Percentiles rank a stretch among this genome's conserved stretches.
phyloP scores from a whole-genome alignment of 1,284 basidiomycete species.

The Stygiomarasmius scandens region DNA sequence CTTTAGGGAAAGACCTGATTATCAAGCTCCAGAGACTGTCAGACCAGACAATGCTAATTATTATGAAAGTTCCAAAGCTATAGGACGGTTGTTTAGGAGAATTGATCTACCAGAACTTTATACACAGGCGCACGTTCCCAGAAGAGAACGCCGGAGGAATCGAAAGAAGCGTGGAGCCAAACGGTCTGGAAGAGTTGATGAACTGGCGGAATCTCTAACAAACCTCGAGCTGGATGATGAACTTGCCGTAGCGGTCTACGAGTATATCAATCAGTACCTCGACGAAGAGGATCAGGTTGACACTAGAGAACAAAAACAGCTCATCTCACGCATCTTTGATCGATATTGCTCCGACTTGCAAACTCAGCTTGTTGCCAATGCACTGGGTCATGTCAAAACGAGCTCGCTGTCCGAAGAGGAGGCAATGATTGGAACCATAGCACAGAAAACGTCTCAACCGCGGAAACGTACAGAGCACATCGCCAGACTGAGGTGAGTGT shows the following conservation, averaged over 20 bases:
- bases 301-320: conserved; percentile 18
- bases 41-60: conserved; percentile 37
- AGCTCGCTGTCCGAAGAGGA: conserved; percentile 62
- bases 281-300: conserved; percentile 1
- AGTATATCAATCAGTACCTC: conserved; percentile 6
- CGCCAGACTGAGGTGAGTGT: conserved; percentile 38
- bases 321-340: conserved; percentile 36
- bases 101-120: conserved; percentile 38
- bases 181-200: neutral
- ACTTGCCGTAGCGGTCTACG: neutral
- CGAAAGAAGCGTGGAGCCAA: neutral
- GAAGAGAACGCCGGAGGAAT: neutral
- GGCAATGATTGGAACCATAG: conserved; percentile 62
- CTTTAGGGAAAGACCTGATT: conserved; percentile 46
- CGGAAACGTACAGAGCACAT: conserved; percentile 55
- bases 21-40: conserved; percentile 64
- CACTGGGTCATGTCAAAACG: conserved; percentile 43
- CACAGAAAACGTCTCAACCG: conserved; percentile 60
- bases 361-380: conserved; percentile 49
- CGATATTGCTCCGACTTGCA: conserved; percentile 51
- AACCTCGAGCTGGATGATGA: neutral
- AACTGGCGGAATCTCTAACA: neutral
- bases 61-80: conserved; percentile 54
- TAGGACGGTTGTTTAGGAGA: conserved; percentile 59
- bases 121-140: neutral